phyloP scores from a whole-genome alignment of 148 eudicot genomes.

The Rhododendron williamsianum region DNA sequence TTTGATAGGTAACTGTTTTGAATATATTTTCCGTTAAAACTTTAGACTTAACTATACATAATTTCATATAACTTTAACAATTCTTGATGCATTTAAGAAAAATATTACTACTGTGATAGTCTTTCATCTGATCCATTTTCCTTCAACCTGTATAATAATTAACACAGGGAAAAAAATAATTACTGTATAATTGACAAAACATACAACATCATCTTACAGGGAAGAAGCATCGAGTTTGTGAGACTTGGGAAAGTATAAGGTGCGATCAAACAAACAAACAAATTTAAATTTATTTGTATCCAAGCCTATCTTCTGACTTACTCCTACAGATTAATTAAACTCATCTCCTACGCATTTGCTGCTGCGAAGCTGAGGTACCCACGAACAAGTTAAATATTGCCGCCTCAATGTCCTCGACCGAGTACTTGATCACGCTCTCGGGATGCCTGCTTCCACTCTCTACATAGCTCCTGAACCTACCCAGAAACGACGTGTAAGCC shows the following conservation, averaged over 20 bases:
- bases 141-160: not conserved
- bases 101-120: too few species aligned
- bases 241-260: slow-evolving; percentile 9
- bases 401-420: slow-evolving; percentile 71
- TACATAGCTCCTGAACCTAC: slow-evolving; percentile 60
- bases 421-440: slow-evolving; percentile 66
- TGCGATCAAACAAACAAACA: not conserved
- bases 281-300: slow-evolving; percentile 29
- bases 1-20: too few species aligned
- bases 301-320: slow-evolving; percentile 26
- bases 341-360: slow-evolving; percentile 35
- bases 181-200: slow-evolving; percentile 19
- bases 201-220: slow-evolving; percentile 52
- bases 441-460: slow-evolving; percentile 68
- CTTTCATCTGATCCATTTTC: not conserved
- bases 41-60: too few species aligned
- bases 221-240: slow-evolving; percentile 31
- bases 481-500: slow-evolving; percentile 67
- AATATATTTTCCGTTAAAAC: too few species aligned
- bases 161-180: slow-evolving; percentile 18
- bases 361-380: slow-evolving; percentile 48
- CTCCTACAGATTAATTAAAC: not conserved
- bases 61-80: too few species aligned
- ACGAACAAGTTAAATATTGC: slow-evolving; percentile 73
- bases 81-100: too few species aligned